Base-by-base conservation (phyloP, 257 asterid genomes). In the Orobanche coerulescens region DNA sequence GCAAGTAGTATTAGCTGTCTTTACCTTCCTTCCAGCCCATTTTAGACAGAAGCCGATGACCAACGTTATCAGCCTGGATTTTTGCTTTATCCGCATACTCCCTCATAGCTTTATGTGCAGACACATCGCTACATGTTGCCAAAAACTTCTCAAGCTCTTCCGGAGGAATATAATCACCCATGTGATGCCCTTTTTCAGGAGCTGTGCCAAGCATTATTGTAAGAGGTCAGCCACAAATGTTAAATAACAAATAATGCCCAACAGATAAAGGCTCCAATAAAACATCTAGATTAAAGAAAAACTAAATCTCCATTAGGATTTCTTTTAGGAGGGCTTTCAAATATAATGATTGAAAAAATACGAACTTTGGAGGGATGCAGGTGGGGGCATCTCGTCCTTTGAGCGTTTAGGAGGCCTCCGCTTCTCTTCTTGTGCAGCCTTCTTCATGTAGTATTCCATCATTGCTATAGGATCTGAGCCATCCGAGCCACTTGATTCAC, bases 21-120 rank as follows among this genome's bases (percentile, higher is more conserved):
- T 72, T 79, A 91, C 98, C 98, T 84, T 92, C 98, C 74, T 73
- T 88, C 98, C 98, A 92, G 51, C 98, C 98, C 96, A 91, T 91
- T 83, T 88, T 92, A 0, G 96, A 86, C 46, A 88, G 64, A 61
- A 91, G 98, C 68, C 62, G 79, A 78, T 85, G 96, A 55, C 98
- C 98, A 62, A 88, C 88, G 72, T 92, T 92, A 79, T 92, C 95
- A 60, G 98, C 96, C 85, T 91, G 98, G 43, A 91, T 91, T 75
- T 74, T 84, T 10, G 82, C 66, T 71, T 40, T 88, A 13, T 82
- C 96, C 23, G 85, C 92, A 58, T 74, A 71, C 72, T 84, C 95
- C 70, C 66, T 64, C 5, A 88, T 87, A 61, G 67, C 71, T 72
- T 88, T 92, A 63, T 69, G 90, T 16, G 84, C 86, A 48, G 81